Evolutionary conservation across 2,329 filamentous ascomycete genomes (phyloP).

Genomic region (Colletotrichum navitas): DNA sequence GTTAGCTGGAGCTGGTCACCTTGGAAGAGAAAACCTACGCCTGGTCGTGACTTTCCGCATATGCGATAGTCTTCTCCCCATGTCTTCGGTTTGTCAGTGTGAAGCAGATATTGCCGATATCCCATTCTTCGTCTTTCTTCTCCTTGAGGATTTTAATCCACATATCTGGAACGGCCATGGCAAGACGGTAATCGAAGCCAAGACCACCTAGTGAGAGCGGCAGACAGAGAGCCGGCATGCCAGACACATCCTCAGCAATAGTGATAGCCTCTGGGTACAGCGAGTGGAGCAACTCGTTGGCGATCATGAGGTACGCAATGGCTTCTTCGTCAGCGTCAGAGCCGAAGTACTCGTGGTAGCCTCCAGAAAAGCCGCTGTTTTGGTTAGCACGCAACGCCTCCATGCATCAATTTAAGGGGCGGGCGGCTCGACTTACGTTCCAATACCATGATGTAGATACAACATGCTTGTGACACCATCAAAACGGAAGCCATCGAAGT

Average conservation of each 20-base stretch:
- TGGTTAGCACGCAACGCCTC: conserved; percentile 44
- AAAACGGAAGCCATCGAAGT: conserved; percentile 97
- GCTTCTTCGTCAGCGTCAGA: conserved; percentile 90
- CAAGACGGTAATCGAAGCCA: conserved; percentile 96
- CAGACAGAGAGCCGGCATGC: conserved; percentile 97
- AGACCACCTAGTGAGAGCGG: conserved; percentile 88
- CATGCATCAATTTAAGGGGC: not conserved
- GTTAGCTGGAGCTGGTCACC: not conserved
- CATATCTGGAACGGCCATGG: conserved; percentile 98
- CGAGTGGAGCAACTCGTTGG: conserved; percentile 95
- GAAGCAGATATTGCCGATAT: conserved; percentile 85
- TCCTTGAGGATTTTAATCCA: conserved; percentile 99
- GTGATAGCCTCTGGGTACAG: conserved; percentile 91
- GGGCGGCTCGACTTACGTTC: conserved; percentile 80
- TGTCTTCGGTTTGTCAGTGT: conserved; percentile 93
- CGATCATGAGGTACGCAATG: conserved; percentile 93
- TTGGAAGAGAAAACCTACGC: conserved; percentile 71
- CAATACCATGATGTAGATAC: conserved; percentile 95
- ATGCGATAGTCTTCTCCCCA: conserved; percentile 98
- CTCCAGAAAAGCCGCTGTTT: conserved; percentile 91
- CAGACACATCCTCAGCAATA: conserved; percentile 96
- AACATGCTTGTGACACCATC: conserved; percentile 99
- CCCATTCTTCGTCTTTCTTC: conserved; percentile 90
- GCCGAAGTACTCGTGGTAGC: conserved; percentile 98
- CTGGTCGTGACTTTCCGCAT: conserved; percentile 97